phyloP scores from a whole-genome alignment of 257 asterid species.

The Leptodermis oblonga region DNA sequence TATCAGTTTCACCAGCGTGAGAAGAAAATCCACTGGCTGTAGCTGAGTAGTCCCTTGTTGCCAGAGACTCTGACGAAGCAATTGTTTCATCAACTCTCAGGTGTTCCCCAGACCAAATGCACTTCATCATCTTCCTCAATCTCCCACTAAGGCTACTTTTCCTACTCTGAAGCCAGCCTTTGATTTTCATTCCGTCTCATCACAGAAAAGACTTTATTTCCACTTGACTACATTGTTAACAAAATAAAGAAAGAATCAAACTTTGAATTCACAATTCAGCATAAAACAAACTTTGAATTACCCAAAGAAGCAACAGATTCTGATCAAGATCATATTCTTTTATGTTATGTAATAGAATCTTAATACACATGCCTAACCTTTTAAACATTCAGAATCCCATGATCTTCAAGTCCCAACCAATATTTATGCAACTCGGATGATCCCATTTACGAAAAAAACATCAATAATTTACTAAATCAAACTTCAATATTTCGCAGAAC shows the following conservation, averaged over 20 bases:
- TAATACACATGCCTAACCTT: neutral
- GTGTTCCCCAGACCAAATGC: constrained; percentile 93
- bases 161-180: constrained; percentile 60
- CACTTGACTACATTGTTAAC: neutral
- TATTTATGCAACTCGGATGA: neutral
- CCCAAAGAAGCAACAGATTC: neutral
- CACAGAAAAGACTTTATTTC: constrained; percentile 23
- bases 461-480: neutral
- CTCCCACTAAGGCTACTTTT: constrained; percentile 38
- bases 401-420: no score
- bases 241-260: neutral
- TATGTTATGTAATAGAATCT: neutral
- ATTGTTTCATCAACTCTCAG: constrained; percentile 57
- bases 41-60: constrained; percentile 92
- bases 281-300: neutral
- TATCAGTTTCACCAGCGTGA: constrained; percentile 64
- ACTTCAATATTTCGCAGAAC: neutral
- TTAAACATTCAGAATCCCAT: neutral
- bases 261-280: neutral
- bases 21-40: constrained; percentile 87
- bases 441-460: neutral
- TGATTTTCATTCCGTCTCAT: constrained; percentile 78
- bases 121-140: constrained; percentile 81
- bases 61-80: constrained; percentile 84
- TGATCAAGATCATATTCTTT: neutral